Evolutionary conservation across 441 rosid genomes (phyloP).

Genomic region (Euphorbia celastroides): DNA sequence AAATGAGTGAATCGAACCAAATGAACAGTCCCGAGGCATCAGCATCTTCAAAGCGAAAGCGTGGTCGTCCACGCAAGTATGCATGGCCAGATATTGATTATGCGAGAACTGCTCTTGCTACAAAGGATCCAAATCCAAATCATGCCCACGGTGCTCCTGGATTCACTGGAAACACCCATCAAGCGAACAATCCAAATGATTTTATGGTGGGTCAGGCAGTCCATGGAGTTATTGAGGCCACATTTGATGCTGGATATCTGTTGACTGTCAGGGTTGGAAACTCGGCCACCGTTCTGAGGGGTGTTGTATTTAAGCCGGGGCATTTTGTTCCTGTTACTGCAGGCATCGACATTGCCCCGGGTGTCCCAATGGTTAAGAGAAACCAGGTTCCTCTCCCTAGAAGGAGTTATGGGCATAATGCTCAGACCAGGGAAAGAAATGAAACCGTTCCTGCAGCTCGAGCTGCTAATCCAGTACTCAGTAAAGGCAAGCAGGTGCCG

Average conservation of each 20-base stretch:
- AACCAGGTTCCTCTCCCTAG: slow-evolving; percentile 41
- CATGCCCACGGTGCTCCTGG: slow-evolving; percentile 36
- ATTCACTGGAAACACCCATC: slow-evolving; percentile 27
- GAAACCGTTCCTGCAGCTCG: slow-evolving; percentile 28
- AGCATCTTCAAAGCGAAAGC: slow-evolving; percentile 60
- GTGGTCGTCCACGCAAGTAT: slow-evolving; percentile 87
- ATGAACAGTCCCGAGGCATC: slow-evolving; percentile 35
- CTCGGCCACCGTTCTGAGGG: slow-evolving; percentile 58
- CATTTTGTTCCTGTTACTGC: slow-evolving; percentile 48
- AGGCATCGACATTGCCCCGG: slow-evolving; percentile 68
- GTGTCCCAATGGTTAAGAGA: slow-evolving; percentile 59
- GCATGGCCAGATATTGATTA: slow-evolving; percentile 27
- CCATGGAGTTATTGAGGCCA: slow-evolving; percentile 64
- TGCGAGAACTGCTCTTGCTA: slow-evolving; percentile 14
- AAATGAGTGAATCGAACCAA: slow-evolving; percentile 54
- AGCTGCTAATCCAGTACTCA: slow-evolving; percentile 23
- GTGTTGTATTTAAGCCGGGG: slow-evolving; percentile 77
- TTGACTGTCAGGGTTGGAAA: slow-evolving; percentile 62
- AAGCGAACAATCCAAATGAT: slow-evolving; percentile 26
- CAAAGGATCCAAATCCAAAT: slow-evolving; percentile 25
- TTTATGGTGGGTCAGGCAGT: slow-evolving; percentile 55
- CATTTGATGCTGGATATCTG: slow-evolving; percentile 82
- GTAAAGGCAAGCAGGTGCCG: slow-evolving; percentile 32
- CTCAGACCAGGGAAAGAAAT: slow-evolving; percentile 31
- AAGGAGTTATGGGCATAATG: slow-evolving; percentile 18